These are phyloP conservation scores for Lactarius hatsudake DNA, from an alignment of 768 basidiomycete species.

Conservation along the genomic window DNA sequence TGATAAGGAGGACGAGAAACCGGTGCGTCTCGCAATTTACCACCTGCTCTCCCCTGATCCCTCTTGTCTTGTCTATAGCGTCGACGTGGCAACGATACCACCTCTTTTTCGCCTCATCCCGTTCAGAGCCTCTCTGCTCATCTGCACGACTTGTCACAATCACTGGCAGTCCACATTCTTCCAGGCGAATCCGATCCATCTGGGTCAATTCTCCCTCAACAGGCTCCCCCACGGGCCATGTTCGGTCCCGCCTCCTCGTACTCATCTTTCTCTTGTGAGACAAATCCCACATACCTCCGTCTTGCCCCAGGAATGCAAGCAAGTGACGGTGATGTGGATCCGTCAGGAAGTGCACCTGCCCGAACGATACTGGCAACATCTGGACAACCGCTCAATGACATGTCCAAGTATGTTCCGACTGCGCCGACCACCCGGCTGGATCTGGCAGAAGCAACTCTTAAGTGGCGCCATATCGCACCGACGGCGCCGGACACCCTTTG, in stretches of 20 bases:
- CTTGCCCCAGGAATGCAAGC: slow-evolving; percentile 47
- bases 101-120: slow-evolving; percentile 73
- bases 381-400: slow-evolving; percentile 92
- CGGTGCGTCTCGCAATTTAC: slow-evolving; percentile 38
- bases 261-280: slow-evolving; percentile 70
- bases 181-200: slow-evolving; percentile 89
- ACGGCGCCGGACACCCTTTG: slow-evolving; percentile 98
- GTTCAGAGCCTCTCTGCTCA: slow-evolving; percentile 63
- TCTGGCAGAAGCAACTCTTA: slow-evolving; percentile 74
- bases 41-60: neutral
- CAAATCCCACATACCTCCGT: slow-evolving; percentile 86
- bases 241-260: slow-evolving; percentile 62
- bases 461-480: slow-evolving; percentile 97
- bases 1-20: slow-evolving; percentile 47
- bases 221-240: slow-evolving; percentile 89
- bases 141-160: slow-evolving; percentile 70
- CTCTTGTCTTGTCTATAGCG: slow-evolving; percentile 41
- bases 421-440: slow-evolving; percentile 69
- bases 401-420: slow-evolving; percentile 86
- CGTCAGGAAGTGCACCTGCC: slow-evolving; percentile 23
- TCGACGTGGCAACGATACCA: slow-evolving; percentile 61
- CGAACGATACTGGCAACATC: slow-evolving; percentile 78
- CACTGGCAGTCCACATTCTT: slow-evolving; percentile 82
- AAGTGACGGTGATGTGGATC: slow-evolving; percentile 29
- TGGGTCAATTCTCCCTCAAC: slow-evolving; percentile 88